A percentile compares a stretch with the other conserved stretches of the same genome.
Conservation (phyloP, 1,139 yeast genomes). For the Pichia sp. region DNA sequence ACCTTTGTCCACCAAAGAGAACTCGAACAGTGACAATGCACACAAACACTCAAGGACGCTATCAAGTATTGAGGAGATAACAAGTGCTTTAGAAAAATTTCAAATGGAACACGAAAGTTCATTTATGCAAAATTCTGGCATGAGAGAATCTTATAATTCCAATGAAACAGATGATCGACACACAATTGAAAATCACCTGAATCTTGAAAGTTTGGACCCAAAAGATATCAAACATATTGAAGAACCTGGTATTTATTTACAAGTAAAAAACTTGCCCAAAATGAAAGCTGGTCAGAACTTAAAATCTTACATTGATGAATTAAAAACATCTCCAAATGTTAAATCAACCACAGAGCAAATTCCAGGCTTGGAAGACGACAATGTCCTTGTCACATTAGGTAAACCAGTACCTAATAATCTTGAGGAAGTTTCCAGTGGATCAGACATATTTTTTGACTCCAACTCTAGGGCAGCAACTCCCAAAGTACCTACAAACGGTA, state of each 20-base stretch:
- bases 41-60: conserved; percentile 17
- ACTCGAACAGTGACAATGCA: not conserved
- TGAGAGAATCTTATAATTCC: not conserved
- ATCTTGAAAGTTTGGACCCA: not conserved
- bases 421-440: conserved; percentile 13
- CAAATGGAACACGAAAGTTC: conserved; percentile 12
- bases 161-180: conserved; percentile 1
- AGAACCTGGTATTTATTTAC: conserved; percentile 4
- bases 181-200: not conserved
- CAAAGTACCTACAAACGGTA: not conserved
- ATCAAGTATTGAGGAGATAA: conserved; percentile 18
- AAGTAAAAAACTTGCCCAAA: conserved; percentile 13
- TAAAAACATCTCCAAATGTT: conserved; percentile 3
- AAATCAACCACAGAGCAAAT: not conserved
- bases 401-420: conserved; percentile 2
- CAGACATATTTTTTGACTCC: conserved; percentile 18
- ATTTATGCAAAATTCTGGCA: not conserved
- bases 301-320: conserved; percentile 8
- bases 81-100: conserved; percentile 14
- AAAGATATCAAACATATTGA: not conserved
- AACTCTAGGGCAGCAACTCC: not conserved
- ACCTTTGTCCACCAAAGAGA: not conserved
- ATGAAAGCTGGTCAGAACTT: conserved; percentile 9
- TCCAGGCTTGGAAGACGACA: not conserved
- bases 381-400: not conserved